These are phyloP conservation scores for Sclerotiophoma versabilis DNA, from an alignment of 2,329 filamentous ascomycete genomes.

Conservation along the genomic window DNA sequence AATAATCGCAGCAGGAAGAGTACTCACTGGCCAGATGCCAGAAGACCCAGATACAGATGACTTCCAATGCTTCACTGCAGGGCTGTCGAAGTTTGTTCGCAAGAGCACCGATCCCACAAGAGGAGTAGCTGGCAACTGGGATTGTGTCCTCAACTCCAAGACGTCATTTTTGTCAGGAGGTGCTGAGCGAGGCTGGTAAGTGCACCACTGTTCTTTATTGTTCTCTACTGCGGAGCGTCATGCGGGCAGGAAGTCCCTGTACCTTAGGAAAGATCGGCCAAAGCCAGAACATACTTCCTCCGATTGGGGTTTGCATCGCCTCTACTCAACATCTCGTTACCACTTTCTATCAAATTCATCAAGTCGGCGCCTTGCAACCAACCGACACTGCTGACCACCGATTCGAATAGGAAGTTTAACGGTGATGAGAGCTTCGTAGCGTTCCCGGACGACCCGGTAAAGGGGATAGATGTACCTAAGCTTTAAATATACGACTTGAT, in stretches of 20 bases:
- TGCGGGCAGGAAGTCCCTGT: conserved; percentile 5
- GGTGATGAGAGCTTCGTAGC: conserved; percentile 47
- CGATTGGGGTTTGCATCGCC: conserved; percentile 3
- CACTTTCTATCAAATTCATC: background rate
- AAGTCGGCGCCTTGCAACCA: background rate
- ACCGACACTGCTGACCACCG: background rate
- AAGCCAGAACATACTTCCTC: conserved; percentile 5
- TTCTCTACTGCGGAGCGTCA: background rate
- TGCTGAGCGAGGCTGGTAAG: conserved; percentile 86
- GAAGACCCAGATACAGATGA: conserved; percentile 75
- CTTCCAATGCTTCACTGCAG: conserved; percentile 85
- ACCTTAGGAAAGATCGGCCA: conserved; percentile 21
- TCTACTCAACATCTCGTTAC: conserved; percentile 4
- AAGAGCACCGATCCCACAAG: conserved; percentile 56
- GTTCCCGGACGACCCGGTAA: conserved; percentile 32
- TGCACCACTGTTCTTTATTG: conserved; percentile 7
- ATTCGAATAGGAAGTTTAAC: conserved; percentile 42
- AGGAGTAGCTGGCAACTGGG: conserved; percentile 80
- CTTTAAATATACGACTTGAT: conserved; percentile 17
- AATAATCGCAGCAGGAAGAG: conserved; percentile 84
- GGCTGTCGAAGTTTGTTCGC: conserved; percentile 72
- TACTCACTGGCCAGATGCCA: conserved; percentile 79
- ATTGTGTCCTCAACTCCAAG: conserved; percentile 80
- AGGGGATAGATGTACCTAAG: conserved; percentile 29
- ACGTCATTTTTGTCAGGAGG: conserved; percentile 82